Conservation (phyloP, 2,329 filamentous ascomycete genomes). For the Hypoxylon sp. region DNA sequence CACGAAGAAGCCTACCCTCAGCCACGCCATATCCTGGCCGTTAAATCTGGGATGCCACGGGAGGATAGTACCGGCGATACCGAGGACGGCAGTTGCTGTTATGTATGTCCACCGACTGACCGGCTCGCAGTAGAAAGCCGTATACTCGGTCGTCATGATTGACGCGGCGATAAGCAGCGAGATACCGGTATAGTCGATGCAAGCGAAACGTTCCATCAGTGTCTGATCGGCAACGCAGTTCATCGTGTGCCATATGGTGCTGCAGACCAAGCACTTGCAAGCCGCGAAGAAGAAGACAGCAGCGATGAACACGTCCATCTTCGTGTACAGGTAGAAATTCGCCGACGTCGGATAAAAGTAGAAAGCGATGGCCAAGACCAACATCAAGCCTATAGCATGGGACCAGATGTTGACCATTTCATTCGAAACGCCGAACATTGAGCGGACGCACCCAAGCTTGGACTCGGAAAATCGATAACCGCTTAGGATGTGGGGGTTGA, state of each 20-base stretch:
- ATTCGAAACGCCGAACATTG: conserved; percentile 85
- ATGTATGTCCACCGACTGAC: conserved; percentile 88
- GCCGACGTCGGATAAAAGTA: conserved; percentile 92
- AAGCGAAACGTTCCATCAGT: conserved; percentile 93
- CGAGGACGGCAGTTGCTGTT: conserved; percentile 78
- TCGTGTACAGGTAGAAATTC: conserved; percentile 87
- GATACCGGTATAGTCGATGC: conserved; percentile 98
- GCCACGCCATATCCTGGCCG: conserved; percentile 89
- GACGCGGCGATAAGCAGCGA: conserved; percentile 92
- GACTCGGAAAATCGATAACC: conserved; percentile 95
- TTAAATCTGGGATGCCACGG: conserved; percentile 98
- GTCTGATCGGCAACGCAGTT: conserved; percentile 91
- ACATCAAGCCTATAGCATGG: conserved; percentile 85
- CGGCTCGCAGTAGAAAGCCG: conserved; percentile 97
- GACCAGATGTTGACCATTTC: conserved; percentile 99
- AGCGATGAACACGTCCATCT: conserved; percentile 87
- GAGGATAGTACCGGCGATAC: conserved; percentile 85
- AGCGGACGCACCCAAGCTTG: conserved; percentile 86
- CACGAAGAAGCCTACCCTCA: conserved; percentile 89
- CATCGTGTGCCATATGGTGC: conserved; percentile 98
- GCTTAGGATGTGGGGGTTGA: conserved; percentile 90
- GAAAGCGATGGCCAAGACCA: conserved; percentile 88
- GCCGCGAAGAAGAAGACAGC: conserved; percentile 96
- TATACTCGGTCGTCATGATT: conserved; percentile 98
- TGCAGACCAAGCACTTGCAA: conserved; percentile 93